phyloP scores from a whole-genome alignment of 257 asterid species.

The Hygrophila difformis region DNA sequence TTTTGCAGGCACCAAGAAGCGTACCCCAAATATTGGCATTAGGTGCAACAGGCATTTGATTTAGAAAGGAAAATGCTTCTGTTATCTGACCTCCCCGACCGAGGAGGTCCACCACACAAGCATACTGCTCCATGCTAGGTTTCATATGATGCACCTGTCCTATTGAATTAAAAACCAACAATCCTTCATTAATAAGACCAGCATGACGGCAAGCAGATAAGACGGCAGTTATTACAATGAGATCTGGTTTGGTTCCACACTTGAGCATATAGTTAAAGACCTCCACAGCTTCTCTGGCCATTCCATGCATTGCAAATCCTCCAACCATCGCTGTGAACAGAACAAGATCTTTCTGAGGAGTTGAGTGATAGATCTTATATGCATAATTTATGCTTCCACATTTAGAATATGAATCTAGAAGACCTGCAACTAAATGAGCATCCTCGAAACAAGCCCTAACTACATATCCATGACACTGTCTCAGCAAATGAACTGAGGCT shows the following conservation, averaged over 20 bases:
- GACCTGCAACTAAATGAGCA: constrained; percentile 48
- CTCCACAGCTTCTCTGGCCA: constrained; percentile 54
- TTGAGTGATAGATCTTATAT: constrained; percentile 48
- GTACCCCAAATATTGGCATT: constrained; percentile 66
- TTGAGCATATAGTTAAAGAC: constrained; percentile 50
- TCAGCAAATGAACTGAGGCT: constrained; percentile 58
- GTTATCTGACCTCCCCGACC: constrained; percentile 62
- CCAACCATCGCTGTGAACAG: constrained; percentile 77
- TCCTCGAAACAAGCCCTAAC: constrained; percentile 44
- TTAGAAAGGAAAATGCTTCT: constrained; percentile 56
- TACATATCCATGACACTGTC: constrained; percentile 66
- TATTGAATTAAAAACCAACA: constrained; percentile 48
- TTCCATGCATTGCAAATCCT: constrained; percentile 83
- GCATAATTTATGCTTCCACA: constrained; percentile 63
- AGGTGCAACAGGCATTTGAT: constrained; percentile 51
- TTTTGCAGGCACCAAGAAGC: constrained; percentile 64
- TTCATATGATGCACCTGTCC: constrained; percentile 37
- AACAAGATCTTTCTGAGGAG: constrained; percentile 52
- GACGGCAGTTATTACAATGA: constrained; percentile 57
- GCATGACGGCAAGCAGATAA: constrained; percentile 82
- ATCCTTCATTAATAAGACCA: constrained; percentile 68
- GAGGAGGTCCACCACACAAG: constrained; percentile 78
- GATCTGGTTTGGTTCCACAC: constrained; percentile 55
- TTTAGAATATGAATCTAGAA: constrained; percentile 62
- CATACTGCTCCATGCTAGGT: constrained; percentile 73